Evolutionary conservation across 2,329 filamentous ascomycete species (phyloP).

Genomic region (Diaporthe australafricana): DNA sequence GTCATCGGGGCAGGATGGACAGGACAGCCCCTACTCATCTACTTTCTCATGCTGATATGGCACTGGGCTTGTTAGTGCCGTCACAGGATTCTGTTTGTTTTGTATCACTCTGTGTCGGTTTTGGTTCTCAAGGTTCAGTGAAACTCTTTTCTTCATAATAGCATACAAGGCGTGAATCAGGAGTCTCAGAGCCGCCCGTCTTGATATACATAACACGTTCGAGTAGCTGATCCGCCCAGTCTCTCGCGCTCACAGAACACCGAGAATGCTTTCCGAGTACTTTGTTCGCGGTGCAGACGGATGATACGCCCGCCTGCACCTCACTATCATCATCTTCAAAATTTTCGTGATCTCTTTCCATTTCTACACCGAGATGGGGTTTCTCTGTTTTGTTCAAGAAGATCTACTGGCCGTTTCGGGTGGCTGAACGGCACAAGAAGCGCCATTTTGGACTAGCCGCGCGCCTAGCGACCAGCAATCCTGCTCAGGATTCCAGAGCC

Average conservation of each 20-base stretch:
- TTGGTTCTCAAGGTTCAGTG: background rate
- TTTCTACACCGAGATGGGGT: slow-evolving; percentile 19
- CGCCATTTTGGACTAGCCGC: background rate
- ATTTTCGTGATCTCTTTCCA: slow-evolving; percentile 4
- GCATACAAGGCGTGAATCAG: slow-evolving; percentile 19
- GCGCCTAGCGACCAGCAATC: slow-evolving; percentile 43
- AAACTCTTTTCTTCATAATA: slow-evolving; percentile 6
- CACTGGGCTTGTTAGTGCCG: no score
- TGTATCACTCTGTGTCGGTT: no score
- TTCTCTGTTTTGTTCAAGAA: background rate
- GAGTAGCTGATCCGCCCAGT: background rate
- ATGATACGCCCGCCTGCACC: background rate
- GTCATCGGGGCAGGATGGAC: background rate
- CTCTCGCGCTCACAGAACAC: slow-evolving; percentile 12
- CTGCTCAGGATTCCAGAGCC: slow-evolving; percentile 56
- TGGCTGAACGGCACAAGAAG: background rate
- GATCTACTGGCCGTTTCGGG: background rate
- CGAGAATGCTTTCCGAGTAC: slow-evolving; percentile 3
- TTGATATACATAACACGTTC: slow-evolving; percentile 30
- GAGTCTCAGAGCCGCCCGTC: slow-evolving; percentile 10
- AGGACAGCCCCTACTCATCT: no score
- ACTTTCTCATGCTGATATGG: background rate
- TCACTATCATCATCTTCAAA: background rate
- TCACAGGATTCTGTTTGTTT: background rate
- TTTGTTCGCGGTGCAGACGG: background rate